Evolutionary conservation across 495 filamentous ascomycete genomes (phyloP), one percentile per base, ranked within the genome.

Genomic region (Jackrogersella minutella): DNA sequence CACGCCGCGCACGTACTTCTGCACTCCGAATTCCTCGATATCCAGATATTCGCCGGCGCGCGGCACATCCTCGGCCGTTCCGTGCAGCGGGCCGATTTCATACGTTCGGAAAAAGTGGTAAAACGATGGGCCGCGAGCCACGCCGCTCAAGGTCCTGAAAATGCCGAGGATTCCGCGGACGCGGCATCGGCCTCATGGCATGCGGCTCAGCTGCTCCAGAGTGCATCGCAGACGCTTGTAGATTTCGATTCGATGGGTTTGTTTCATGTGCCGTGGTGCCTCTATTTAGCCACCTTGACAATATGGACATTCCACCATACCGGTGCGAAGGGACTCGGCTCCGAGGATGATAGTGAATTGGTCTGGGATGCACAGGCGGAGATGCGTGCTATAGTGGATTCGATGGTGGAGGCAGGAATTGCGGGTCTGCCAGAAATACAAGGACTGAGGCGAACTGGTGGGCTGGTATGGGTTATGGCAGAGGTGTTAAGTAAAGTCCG

Each of bases 181-280:
- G 71, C 79, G 3, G 72, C 74, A 0, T 70, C 67, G 13, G 73
- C 75, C 7, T 81, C 77, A 3, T 81, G 79, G 37, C 84, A 86
- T 55, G 81, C 84, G 0, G 79, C 82, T 3, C 54, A 49, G 24
- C 64, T 86, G 5, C 70, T 86, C 5, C 78, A 80, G 14, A 78
- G 77, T 36, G 80, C 82, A 2, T 77, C 84, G 5, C 58, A 76
- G 19, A 79, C 78, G 47, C 74, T 84, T 11, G 75, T 80, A 33
- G 78, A 86, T 37, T 83, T 79, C 73, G 81, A 84, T 24, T 77
- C 77, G 11, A 80, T 79, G 11, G 78, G 83, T 59, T 73, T 81
- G 5, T 85, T 85, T 59, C 83, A 85, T 67, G 84, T 83, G 46
- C 82, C 84, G 0, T 86, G 84, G 85, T 82, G 81, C 61, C 66